A percentile compares a stretch with the other conserved stretches of the same genome.
Evolutionary conservation across 2,329 filamentous ascomycete species (phyloP).

Genomic region (Pseudogymnoascus verrucosus): DNA sequence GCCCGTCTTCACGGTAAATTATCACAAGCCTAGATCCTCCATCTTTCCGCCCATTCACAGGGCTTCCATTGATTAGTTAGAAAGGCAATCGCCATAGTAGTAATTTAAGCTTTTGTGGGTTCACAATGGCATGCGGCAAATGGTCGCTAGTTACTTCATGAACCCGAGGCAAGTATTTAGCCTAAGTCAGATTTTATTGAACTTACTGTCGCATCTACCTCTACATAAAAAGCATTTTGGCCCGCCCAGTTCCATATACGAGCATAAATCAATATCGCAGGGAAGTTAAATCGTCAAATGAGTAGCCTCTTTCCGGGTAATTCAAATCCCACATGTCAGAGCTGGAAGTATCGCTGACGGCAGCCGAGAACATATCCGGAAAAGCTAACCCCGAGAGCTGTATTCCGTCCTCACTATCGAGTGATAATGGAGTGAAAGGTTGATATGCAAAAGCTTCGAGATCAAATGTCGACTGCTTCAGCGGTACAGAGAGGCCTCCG

Average conservation of each 20-base stretch:
- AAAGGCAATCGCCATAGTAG: background rate
- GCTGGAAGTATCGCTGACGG: conserved; percentile 2
- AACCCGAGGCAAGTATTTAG: background rate
- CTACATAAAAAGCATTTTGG: background rate
- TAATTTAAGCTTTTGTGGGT: background rate
- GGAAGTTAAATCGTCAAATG: background rate
- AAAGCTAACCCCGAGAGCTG: background rate
- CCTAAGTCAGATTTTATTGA: background rate
- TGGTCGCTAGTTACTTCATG: background rate
- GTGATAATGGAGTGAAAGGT: background rate
- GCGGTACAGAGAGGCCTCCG: background rate
- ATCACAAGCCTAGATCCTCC: background rate
- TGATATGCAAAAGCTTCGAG: background rate
- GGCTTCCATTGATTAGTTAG: background rate
- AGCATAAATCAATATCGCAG: background rate
- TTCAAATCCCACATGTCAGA: conserved; percentile 6
- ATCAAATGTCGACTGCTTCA: background rate
- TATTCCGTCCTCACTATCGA: background rate
- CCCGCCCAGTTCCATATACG: background rate
- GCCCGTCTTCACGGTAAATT: background rate
- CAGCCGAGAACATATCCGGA: conserved; percentile 1
- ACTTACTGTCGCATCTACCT: background rate
- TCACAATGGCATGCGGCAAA: background rate
- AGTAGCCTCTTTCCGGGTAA: background rate
- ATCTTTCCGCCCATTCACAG: background rate